These are phyloP conservation scores for Perilla frutescens DNA, from an alignment of 257 asterid species.

Conservation along the genomic window DNA sequence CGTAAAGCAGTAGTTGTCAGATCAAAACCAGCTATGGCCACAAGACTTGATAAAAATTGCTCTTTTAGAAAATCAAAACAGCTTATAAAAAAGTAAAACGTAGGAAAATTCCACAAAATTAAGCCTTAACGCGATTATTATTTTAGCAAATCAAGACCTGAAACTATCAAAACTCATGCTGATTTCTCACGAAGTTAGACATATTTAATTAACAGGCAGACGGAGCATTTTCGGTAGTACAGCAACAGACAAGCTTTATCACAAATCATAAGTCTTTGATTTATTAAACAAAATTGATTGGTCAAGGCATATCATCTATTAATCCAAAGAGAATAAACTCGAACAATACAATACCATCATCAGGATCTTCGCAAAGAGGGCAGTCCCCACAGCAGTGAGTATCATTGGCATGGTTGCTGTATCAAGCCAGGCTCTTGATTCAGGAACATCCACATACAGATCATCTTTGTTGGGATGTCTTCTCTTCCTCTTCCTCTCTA, in stretches of 20 bases:
- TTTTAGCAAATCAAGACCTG: slow-evolving; percentile 11
- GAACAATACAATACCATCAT: slow-evolving; percentile 68
- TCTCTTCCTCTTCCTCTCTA: slow-evolving; percentile 56
- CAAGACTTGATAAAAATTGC: no score
- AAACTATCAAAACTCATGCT: slow-evolving; percentile 10
- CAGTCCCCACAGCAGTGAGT: slow-evolving; percentile 78
- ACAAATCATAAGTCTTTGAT: slow-evolving; percentile 1
- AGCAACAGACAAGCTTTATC: not conserved
- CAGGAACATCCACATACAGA: slow-evolving; percentile 75
- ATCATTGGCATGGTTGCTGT: slow-evolving; percentile 84
- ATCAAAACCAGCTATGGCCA: not conserved
- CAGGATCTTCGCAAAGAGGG: slow-evolving; percentile 72
- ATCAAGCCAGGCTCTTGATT: slow-evolving; percentile 71
- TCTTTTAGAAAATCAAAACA: not conserved
- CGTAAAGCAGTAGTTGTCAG: not conserved
- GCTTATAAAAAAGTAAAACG: not conserved
- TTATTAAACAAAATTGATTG: not conserved
- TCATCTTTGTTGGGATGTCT: slow-evolving; percentile 55
- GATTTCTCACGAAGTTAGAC: not conserved
- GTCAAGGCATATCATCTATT: not conserved
- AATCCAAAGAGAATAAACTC: slow-evolving; percentile 3
- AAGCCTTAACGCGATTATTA: not conserved
- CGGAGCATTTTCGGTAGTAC: not conserved
- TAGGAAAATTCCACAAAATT: not conserved
- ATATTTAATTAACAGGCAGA: not conserved